phyloP scores from a whole-genome alignment of 208 protist species.

The Vickermania ingenoplastis region DNA sequence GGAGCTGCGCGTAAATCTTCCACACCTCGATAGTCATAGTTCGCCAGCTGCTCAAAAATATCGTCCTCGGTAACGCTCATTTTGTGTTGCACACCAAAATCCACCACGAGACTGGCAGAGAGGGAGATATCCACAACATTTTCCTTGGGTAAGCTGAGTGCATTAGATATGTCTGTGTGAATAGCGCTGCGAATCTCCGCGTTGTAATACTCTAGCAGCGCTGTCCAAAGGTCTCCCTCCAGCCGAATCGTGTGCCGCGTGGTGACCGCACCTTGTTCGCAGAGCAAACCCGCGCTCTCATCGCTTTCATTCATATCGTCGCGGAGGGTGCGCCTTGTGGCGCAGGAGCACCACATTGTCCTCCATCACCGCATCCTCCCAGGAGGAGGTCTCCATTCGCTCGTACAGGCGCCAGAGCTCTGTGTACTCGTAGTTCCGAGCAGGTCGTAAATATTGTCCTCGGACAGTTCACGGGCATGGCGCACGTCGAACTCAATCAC shows the following conservation, averaged over 20 bases:
- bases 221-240: not conserved
- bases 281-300: not conserved
- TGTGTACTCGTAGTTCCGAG: constrained; percentile 1
- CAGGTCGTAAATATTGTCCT: not conserved
- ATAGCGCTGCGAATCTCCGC: not conserved
- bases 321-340: not conserved
- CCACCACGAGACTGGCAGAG: constrained; percentile 1
- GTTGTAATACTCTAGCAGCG: not conserved
- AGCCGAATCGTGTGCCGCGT: not conserved
- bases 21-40: constrained; percentile 10
- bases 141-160: not conserved
- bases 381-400: not conserved
- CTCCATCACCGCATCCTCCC: not conserved
- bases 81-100: constrained; percentile 5
- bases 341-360: too few relatives aligned
- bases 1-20: constrained; percentile 9
- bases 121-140: constrained; percentile 1
- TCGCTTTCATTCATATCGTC: not conserved
- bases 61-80: not conserved
- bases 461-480: not conserved
- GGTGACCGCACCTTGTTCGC: not conserved
- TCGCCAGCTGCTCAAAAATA: not conserved
- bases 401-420: not conserved
- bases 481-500: not conserved
- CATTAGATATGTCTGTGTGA: not conserved